phyloP scores from a whole-genome alignment of 225 moss, liverwort and hornwort genomes.

The Takakia lepidozioides region DNA sequence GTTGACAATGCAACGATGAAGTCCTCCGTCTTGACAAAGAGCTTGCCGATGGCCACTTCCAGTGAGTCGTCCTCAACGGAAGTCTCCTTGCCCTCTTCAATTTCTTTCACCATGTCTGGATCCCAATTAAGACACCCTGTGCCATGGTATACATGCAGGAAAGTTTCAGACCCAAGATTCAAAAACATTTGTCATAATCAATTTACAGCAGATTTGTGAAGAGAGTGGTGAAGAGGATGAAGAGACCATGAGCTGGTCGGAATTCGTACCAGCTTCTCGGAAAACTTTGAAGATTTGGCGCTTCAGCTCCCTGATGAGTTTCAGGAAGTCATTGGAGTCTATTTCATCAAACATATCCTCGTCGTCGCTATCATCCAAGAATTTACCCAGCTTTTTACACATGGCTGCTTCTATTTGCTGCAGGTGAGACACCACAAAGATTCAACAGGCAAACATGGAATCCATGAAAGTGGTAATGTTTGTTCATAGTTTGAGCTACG shows the following conservation, averaged over 20 bases:
- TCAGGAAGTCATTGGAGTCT: slow-evolving; percentile 56
- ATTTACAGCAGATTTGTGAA: too few species aligned
- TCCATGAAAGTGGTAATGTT: too few species aligned
- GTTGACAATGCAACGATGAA: slow-evolving; percentile 70
- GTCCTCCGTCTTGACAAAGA: slow-evolving; percentile 73
- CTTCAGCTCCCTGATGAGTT: slow-evolving; percentile 62
- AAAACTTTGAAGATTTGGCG: slow-evolving; percentile 65
- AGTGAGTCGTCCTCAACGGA: slow-evolving; percentile 34
- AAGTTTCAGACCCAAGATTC: too few species aligned
- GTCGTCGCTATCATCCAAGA: slow-evolving; percentile 28
- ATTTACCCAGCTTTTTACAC: slow-evolving; percentile 39
- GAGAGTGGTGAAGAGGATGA: not conserved
- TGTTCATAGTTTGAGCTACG: too few species aligned
- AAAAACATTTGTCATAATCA: too few species aligned
- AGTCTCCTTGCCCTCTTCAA: slow-evolving; percentile 41
- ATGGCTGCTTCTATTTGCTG: slow-evolving; percentile 66
- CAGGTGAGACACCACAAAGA: too few species aligned
- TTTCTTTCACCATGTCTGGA: slow-evolving; percentile 51
- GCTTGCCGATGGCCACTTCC: slow-evolving; percentile 54
- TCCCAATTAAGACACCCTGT: slow-evolving; percentile 70
- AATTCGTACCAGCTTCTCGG: slow-evolving; percentile 56
- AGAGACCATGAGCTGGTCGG: too few species aligned
- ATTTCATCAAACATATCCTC: slow-evolving; percentile 37
- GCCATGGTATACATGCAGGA: too few species aligned
- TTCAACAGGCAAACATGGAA: too few species aligned